A percentile compares a stretch with the other conserved stretches of the same genome.
phyloP scores from a whole-genome alignment of 306 rosid species.

The Castanospermum australe region DNA sequence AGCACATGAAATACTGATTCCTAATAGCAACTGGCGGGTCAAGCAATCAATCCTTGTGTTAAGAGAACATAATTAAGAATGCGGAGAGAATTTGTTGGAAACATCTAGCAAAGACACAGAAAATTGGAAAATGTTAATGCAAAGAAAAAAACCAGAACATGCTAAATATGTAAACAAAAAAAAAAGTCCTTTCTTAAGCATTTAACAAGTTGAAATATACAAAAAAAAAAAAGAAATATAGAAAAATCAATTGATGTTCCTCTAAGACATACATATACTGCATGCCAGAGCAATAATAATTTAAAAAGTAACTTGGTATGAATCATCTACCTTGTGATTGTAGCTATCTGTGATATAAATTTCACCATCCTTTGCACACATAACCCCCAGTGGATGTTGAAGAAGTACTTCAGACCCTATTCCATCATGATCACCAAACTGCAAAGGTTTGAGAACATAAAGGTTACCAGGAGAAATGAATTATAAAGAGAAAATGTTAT shows the following conservation, averaged over 20 bases:
- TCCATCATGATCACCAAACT: slow-evolving; percentile 99
- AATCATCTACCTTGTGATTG: slow-evolving; percentile 80
- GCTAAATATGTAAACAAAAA: background rate
- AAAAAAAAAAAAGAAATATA: no score
- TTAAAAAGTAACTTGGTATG: slow-evolving; percentile 13
- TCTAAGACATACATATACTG: slow-evolving; percentile 6
- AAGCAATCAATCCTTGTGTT: slow-evolving; percentile 2
- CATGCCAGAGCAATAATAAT: background rate
- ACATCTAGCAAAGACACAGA: slow-evolving; percentile 1
- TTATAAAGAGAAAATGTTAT: slow-evolving; percentile 2
- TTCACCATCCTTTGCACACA: slow-evolving; percentile 65
- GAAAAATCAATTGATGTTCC: background rate
- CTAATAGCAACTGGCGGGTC: slow-evolving; percentile 12
- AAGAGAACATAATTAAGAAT: background rate
- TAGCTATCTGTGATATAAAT: slow-evolving; percentile 84
- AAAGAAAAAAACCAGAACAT: slow-evolving; percentile 15
- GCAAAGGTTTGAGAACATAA: slow-evolving; percentile 30
- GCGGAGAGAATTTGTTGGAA: slow-evolving; percentile 11
- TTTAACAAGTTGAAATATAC: background rate
- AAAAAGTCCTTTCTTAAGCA: background rate
- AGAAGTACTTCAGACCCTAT: slow-evolving; percentile 83
- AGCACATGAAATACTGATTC: slow-evolving; percentile 17
- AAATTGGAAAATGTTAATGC: background rate
- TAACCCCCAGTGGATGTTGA: slow-evolving; percentile 89
- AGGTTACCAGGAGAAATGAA: slow-evolving; percentile 17